Evolutionary conservation across 176 grass and related monocot species (phyloP), one percentile per base, ranked within the genome.

Genomic region (Carex littledalei): DNA sequence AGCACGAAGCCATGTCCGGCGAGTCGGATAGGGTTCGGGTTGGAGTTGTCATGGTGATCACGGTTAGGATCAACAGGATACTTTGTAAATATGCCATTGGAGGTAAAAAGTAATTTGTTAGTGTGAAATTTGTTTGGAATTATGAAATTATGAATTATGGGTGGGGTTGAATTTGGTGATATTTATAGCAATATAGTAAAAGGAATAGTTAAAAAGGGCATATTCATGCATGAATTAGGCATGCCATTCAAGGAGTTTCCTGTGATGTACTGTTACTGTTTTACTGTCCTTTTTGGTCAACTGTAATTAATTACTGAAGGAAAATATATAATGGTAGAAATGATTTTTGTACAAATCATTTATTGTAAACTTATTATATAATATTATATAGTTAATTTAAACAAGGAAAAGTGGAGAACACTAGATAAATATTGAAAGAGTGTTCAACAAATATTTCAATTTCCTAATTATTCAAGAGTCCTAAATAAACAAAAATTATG

Each of bases 1-100:
- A 56, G 88, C 94, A 96, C 62, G 49, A 67, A 63, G 84, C 65
- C 55, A 75, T 22, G 67, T 60, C 56, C 6, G 81, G 22, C n/a
- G 49, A 70, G 14, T 35, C 80, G 0, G 80, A 45, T 54, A 83
- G 15, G 78, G 41, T 75, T 84, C 54, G 12, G 67, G 65, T 45
- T 49, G 78, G 84, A 84, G 37, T 8, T 67, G 80, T 65, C 12
- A 34, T 1, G 2, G 34, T 32, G 20, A 83, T 83, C 73, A 55
- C 12, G 26, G 21, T 17, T 31, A 83, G 12, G 2, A 60, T 83
- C 26, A 77, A 77, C 73, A 83, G 39, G 13, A 83, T 13, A 53
- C 18, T 24, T 67, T 41, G 37, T 83, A 67, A 50, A 83, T 21
- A 67, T 49, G 80, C 62, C 80, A 83, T 83, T 67, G 22, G 59